Conservation (phyloP, 2,329 filamentous ascomycete species). For the Claviceps lovelessii region DNA sequence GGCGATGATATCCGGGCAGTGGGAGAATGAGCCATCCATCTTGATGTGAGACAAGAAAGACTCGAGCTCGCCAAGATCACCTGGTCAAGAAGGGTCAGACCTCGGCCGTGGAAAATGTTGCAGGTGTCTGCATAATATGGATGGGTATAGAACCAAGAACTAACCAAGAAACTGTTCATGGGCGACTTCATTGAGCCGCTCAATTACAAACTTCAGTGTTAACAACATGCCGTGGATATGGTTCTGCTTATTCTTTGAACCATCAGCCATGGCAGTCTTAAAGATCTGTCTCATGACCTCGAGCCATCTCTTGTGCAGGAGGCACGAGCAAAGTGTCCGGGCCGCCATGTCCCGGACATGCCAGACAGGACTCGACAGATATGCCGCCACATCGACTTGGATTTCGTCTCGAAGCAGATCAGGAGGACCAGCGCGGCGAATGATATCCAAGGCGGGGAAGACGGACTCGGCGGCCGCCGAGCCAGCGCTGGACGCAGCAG, state of each 20-base stretch:
- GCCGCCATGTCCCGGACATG: constrained; percentile 71
- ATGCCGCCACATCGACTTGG: constrained; percentile 41
- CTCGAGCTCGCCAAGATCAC: constrained; percentile 16
- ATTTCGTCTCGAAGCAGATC: constrained; percentile 39
- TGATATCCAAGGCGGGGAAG: constrained; percentile 70
- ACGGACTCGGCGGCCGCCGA: constrained; percentile 45
- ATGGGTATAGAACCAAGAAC: constrained; percentile 7
- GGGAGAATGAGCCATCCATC: constrained; percentile 10
- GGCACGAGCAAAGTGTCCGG: constrained; percentile 51
- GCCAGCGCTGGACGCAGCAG: constrained; percentile 14
- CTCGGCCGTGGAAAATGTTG: too few relatives aligned
- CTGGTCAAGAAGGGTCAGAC: constrained; percentile 11
- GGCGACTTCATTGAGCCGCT: constrained; percentile 35
- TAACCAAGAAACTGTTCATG: constrained; percentile 28
- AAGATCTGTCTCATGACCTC: constrained; percentile 25
- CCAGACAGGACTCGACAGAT: constrained; percentile 60
- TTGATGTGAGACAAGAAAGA: constrained; percentile 16
- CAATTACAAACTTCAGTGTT: constrained; percentile 40
- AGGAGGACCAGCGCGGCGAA: constrained; percentile 57
- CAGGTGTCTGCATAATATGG: too few relatives aligned
- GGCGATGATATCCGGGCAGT: constrained; percentile 29
- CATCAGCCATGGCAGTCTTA: constrained; percentile 12
- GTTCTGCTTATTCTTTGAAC: constrained; percentile 29
- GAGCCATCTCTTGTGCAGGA: constrained; percentile 38
- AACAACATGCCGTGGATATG: constrained; percentile 44